Evolutionary conservation across 169 alveolate species (phyloP), one percentile per base, ranked within the genome.

Genomic region (Plasmodium relictum): DNA sequence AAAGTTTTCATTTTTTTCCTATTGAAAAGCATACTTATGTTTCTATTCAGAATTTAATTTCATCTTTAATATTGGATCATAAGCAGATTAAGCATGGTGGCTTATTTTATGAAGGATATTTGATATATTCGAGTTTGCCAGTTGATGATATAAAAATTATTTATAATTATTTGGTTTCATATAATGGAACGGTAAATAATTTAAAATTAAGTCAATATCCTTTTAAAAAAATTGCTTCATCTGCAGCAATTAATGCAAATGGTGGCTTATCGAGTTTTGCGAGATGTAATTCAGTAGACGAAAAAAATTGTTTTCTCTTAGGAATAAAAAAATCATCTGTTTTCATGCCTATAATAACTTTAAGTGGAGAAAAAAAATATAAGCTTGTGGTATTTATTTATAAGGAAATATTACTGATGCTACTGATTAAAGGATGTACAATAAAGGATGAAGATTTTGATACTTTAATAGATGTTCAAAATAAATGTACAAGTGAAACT

Each of bases 191-290:
- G 90, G 90, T 80, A n/a, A 80, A 80, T 62, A 80, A 80, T 68
- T 80, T 80, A 41, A 80, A 80, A 56, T 31, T 80, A 44, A 66
- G 18, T 14, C 83, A 80, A 16, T 48, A 37, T 45, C 90, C 90
- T 10, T 80, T 80, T 80, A 66, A 58, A 50, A 80, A 80, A 37
- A 80, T 80, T 26, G 90, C 90, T 3, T 80, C 90, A 41, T 66
- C 90, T 4, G 90, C 90, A 8, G 90, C 90, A 24, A 66, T 69
- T 16, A 80, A 80, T 37, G 31, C 90, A 12, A 80, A 80, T 69
- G 90, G 90, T 7, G 90, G 90, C 5, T 20, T 80, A 45, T 80
- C 90, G 9, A 80, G 90, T 59, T 80, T 80, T 59, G 90, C 66
- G 7, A 61, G 90, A 24, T 80, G 83, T 42, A 80, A 80, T 65